Conservation (phyloP, 2,329 filamentous ascomycete genomes). For the Fusarium ramigenum region DNA sequence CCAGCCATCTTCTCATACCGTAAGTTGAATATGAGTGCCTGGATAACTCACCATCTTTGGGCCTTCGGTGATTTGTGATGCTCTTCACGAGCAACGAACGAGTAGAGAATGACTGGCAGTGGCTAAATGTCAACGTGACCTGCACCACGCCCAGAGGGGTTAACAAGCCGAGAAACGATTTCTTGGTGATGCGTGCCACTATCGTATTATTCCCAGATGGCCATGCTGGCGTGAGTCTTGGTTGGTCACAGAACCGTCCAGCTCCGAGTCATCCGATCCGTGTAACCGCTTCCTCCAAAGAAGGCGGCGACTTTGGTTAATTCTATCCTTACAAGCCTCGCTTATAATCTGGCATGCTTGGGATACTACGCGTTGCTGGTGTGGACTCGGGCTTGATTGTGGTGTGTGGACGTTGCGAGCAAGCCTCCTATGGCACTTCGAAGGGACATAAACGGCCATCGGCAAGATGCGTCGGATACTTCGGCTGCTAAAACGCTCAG, state of each 20-base stretch:
- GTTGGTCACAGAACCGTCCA: not conserved
- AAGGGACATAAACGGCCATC: not conserved
- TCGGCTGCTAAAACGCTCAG: not conserved
- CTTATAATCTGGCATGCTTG: no score
- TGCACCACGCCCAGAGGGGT: not conserved
- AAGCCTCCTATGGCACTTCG: not conserved
- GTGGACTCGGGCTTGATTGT: not conserved
- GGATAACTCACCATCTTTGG: not conserved
- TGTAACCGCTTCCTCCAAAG: not conserved
- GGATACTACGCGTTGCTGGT: rapidly evolving
- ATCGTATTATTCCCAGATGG: not conserved
- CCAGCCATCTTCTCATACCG: not conserved
- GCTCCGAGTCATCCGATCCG: not conserved
- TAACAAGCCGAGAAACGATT: no score
- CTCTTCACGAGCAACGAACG: not conserved
- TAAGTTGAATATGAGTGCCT: no score
- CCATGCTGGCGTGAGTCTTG: not conserved
- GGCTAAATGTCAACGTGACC: not conserved
- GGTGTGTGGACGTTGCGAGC: not conserved
- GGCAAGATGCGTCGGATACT: not conserved
- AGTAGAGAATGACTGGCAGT: not conserved
- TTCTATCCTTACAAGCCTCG: no score
- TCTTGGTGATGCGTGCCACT: not conserved
- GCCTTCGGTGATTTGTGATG: no score
- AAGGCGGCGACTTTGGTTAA: not conserved